Percentiles rank a stretch among this genome's conserved stretches.
These are phyloP conservation scores for Auriscalpium vulgare DNA, from an alignment of 768 basidiomycete genomes.

Conservation along the genomic window DNA sequence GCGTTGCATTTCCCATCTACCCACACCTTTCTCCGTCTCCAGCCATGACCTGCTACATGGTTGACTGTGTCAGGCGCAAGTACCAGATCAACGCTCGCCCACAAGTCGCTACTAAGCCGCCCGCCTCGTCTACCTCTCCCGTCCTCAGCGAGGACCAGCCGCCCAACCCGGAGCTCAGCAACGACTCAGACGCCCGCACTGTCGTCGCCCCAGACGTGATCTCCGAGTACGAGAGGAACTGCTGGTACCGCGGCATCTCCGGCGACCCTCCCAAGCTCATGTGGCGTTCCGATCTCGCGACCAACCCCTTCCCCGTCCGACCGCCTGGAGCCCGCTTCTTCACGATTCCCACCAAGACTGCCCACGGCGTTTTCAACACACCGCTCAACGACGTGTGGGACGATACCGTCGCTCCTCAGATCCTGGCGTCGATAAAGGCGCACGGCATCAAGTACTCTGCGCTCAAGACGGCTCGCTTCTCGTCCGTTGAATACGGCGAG, in stretches of 20 bases:
- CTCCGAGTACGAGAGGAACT: constrained; percentile 20
- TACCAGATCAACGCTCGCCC: constrained; percentile 2
- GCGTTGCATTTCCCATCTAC: constrained; percentile 19
- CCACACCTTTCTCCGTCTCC: constrained; percentile 16
- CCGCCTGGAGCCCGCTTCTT: constrained; percentile 12
- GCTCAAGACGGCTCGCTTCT: constrained; percentile 22
- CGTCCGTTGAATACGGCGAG: constrained; percentile 17
- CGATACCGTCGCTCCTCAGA: constrained; percentile 30
- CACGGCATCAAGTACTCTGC: constrained; percentile 23
- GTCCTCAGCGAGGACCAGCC: constrained; percentile 3
- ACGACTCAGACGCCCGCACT: constrained; percentile 6
- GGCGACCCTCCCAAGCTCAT: constrained; percentile 23
- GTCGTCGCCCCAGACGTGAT: constrained; percentile 14
- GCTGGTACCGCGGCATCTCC: constrained; percentile 25
- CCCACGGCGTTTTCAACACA: constrained; percentile 31
- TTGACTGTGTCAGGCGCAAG: constrained; percentile 19
- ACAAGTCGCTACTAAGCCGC: constrained; percentile 2
- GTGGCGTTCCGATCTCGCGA: constrained; percentile 22
- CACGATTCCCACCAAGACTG: constrained; percentile 29
- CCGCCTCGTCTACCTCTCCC: neutral
- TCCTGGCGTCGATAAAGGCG: constrained; percentile 27
- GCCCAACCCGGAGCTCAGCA: constrained; percentile 6
- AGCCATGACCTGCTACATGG: constrained; percentile 23
- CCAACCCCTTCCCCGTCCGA: constrained; percentile 21
- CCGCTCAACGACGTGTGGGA: constrained; percentile 35